These are phyloP conservation scores for Eucalyptus polyanthemos DNA, from an alignment of 345 rosid species.

Conservation along the genomic window DNA sequence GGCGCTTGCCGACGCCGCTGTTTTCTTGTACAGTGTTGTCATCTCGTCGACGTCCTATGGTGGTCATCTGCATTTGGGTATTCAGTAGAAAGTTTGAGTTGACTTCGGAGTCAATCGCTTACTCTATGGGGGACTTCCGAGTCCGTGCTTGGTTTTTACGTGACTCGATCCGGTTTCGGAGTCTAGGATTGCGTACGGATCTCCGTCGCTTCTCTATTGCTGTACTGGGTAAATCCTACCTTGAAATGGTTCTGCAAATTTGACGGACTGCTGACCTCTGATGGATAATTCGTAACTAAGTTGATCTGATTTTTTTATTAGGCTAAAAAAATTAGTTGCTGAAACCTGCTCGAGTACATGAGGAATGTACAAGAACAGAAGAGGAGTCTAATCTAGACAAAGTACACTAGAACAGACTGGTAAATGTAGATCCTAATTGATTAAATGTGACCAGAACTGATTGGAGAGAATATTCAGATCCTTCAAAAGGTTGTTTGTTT, in stretches of 20 bases:
- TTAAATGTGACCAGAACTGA: background rate
- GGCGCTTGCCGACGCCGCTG: background rate
- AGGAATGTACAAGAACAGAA: background rate
- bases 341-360: background rate
- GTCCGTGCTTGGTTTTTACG: background rate
- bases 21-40: background rate
- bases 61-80: background rate
- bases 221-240: background rate
- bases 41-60: background rate
- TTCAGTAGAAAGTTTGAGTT: background rate
- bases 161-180: background rate
- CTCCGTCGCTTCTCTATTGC: background rate
- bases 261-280: background rate
- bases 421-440: background rate
- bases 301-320: background rate
- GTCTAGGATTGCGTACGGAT: background rate
- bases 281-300: background rate
- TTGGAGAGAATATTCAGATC: background rate
- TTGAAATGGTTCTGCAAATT: background rate
- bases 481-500: background rate
- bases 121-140: background rate
- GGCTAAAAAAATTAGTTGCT: background rate
- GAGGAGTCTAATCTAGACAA: background rate
- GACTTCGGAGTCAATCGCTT: background rate
- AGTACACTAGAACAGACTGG: background rate